Evolutionary conservation across 768 basidiomycete species (phyloP).

Genomic region (Mycena maculata): DNA sequence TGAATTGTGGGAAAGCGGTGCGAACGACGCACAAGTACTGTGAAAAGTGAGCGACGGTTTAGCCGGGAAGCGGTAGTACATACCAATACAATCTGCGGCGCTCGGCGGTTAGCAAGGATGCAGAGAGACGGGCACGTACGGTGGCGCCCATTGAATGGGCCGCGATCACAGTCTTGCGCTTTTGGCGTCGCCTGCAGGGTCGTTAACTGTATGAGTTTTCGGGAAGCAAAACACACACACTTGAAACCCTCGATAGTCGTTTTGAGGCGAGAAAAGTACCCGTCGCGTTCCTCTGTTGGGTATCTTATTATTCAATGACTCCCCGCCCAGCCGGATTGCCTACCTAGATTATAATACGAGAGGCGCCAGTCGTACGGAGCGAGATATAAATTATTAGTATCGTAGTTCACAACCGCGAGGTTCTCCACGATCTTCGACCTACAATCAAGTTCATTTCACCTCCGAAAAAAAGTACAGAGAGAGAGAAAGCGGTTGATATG

Average conservation of each 20-base stretch:
- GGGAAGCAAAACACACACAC: slow-evolving; percentile 48
- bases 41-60: slow-evolving; percentile 18
- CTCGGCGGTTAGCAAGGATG: slow-evolving; percentile 2
- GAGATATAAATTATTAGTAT: slow-evolving; percentile 87
- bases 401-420: slow-evolving; percentile 91
- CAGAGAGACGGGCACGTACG: slow-evolving; percentile 52
- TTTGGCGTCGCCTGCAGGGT: slow-evolving; percentile 67
- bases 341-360: slow-evolving; percentile 49
- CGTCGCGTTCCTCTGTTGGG: slow-evolving; percentile 92
- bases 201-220: neutral
- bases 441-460: no score
- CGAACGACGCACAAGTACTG: slow-evolving; percentile 84
- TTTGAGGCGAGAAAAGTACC: slow-evolving; percentile 89
- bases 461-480: no score
- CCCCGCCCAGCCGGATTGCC: no score
- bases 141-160: slow-evolving; percentile 91
- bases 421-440: slow-evolving; percentile 96
- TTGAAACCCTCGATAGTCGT: slow-evolving; percentile 82
- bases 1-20: neutral
- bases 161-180: slow-evolving; percentile 83
- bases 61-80: slow-evolving; percentile 35
- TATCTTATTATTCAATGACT: neutral
- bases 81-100: slow-evolving; percentile 61
- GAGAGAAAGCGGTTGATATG: no score
- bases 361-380: slow-evolving; percentile 94